Evolutionary conservation across 257 asterid species (phyloP).

Genomic region (Scutellaria galericulata): DNA sequence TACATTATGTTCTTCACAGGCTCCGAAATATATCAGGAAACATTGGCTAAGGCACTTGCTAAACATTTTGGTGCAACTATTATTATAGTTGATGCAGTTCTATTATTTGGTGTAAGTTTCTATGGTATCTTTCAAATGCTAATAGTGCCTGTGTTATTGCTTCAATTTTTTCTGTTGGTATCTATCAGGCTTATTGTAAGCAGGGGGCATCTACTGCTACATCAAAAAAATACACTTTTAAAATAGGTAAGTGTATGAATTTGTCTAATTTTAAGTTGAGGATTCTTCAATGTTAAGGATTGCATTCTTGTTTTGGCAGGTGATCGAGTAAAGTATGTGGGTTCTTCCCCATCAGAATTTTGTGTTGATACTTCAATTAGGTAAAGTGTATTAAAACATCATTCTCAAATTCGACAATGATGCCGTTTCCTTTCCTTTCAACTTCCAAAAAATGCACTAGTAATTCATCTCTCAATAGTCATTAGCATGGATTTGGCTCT

Average conservation of each 20-base stretch:
- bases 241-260: constrained; percentile 57
- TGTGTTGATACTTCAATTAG: constrained; percentile 53
- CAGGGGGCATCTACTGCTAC: constrained; percentile 85
- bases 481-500: background rate
- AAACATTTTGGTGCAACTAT: constrained; percentile 64
- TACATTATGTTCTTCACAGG: constrained; percentile 49
- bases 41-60: constrained; percentile 77
- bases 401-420: background rate
- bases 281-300: constrained; percentile 13
- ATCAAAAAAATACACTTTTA: constrained; percentile 67
- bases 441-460: no score
- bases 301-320: constrained; percentile 55
- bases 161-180: constrained; percentile 14
- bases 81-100: constrained; percentile 71
- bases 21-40: constrained; percentile 91
- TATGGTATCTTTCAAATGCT: background rate
- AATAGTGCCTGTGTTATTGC: constrained; percentile 17
- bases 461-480: background rate
- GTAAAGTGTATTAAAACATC: constrained; percentile 37
- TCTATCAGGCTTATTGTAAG: constrained; percentile 68
- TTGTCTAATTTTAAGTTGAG: constrained; percentile 22
- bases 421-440: background rate
- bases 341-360: constrained; percentile 51
- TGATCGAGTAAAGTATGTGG: constrained; percentile 80
- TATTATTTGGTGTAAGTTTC: constrained; percentile 74